Percentiles rank a stretch among this genome's conserved stretches.
phyloP scores from a whole-genome alignment of 169 alveolate species.

The Cyclospora cayetanensis region DNA sequence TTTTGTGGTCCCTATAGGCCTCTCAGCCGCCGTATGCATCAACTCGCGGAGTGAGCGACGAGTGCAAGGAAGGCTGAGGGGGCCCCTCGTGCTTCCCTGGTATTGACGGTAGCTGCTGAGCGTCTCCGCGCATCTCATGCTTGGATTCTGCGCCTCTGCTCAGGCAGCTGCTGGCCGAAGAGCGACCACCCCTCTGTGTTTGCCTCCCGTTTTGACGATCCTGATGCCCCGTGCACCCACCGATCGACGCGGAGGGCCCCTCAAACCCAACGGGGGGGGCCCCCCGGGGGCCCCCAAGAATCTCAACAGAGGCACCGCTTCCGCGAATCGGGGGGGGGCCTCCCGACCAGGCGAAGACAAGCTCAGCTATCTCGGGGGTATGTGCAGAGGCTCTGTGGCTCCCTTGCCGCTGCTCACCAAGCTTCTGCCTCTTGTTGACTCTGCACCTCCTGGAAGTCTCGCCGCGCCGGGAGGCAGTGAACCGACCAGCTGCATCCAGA shows the following conservation, averaged over 20 bases:
- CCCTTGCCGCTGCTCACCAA: constrained; percentile 44
- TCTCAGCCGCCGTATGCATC: no score
- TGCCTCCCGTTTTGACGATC: neutral
- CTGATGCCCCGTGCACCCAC: constrained; percentile 13
- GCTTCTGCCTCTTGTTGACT: constrained; percentile 17
- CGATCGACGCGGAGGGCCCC: neutral
- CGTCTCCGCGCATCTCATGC: neutral
- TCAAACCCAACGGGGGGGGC: neutral
- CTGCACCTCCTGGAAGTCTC: neutral
- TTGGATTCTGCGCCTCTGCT: neutral
- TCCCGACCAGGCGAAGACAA: constrained; percentile 19
- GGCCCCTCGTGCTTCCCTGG: neutral
- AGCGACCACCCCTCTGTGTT: constrained; percentile 24
- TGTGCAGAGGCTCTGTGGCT: constrained; percentile 50
- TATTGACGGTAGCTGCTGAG: neutral
- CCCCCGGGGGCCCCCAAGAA: neutral
- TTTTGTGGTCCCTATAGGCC: no score
- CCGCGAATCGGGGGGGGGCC: neutral
- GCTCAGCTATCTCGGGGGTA: constrained; percentile 21
- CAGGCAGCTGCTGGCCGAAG: constrained; percentile 63
- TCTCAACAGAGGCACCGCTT: neutral
- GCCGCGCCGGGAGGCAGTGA: neutral
- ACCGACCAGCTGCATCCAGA: neutral
- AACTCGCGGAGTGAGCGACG: no score
- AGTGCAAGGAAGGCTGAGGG: no score